These are phyloP conservation scores for Hypoxylon trugodes DNA, from an alignment of 495 filamentous ascomycete genomes.

Conservation along the genomic window DNA sequence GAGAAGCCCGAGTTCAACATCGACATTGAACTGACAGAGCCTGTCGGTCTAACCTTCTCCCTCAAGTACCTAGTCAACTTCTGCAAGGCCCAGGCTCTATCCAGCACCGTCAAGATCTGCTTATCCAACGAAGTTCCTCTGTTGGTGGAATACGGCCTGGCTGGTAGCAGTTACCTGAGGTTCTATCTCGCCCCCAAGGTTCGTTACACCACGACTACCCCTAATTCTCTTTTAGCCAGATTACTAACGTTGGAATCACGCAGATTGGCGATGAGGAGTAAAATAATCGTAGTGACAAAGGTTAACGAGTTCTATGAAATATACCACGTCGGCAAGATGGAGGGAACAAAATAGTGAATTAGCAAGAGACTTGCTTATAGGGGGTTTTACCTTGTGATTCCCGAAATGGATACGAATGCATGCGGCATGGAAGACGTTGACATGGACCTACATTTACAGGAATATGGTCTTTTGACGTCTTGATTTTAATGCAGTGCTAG, in stretches of 20 bases:
- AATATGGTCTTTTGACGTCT: slow-evolving; percentile 2
- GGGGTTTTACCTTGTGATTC: slow-evolving; percentile 3
- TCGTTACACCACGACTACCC: slow-evolving; percentile 40
- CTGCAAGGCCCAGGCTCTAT: slow-evolving; percentile 94
- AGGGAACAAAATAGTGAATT: background rate
- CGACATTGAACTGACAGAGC: slow-evolving; percentile 88
- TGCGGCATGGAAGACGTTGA: slow-evolving; percentile 5
- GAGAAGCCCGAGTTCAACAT: slow-evolving; percentile 90
- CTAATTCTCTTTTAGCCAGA: background rate
- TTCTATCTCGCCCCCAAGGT: slow-evolving; percentile 99
- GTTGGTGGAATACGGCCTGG: slow-evolving; percentile 87
- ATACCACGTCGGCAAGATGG: slow-evolving; percentile 29
- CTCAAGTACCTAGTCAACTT: slow-evolving; percentile 99
- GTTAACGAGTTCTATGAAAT: slow-evolving; percentile 34
- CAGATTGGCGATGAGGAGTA: slow-evolving; percentile 95
- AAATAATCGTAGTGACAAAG: slow-evolving; percentile 23
- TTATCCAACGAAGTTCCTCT: slow-evolving; percentile 96
- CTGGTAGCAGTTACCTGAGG: slow-evolving; percentile 84
- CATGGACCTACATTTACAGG: slow-evolving; percentile 1
- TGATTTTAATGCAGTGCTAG: slow-evolving; percentile 7
- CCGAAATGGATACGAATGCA: slow-evolving; percentile 24
- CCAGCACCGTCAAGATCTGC: slow-evolving; percentile 83
- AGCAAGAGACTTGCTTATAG: slow-evolving; percentile 9
- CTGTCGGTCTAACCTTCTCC: slow-evolving; percentile 95
- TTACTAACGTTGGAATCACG: slow-evolving; percentile 18